Percentiles rank a stretch among this genome's conserved stretches.
These are phyloP conservation scores for Calonectria montana DNA, from an alignment of 2,329 filamentous ascomycete genomes.

Conservation along the genomic window DNA sequence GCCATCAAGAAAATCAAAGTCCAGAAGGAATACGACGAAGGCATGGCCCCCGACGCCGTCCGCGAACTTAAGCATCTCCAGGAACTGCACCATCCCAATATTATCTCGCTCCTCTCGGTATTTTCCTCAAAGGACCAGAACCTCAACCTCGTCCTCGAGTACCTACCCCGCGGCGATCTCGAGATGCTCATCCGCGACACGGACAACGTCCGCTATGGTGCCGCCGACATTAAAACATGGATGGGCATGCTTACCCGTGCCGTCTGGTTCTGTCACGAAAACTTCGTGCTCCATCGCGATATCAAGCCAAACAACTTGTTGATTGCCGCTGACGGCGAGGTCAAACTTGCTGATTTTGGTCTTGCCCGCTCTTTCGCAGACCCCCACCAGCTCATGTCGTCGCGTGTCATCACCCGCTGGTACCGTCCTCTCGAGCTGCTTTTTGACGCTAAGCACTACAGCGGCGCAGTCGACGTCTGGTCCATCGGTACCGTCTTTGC, in stretches of 20 bases:
- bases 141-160: conserved; percentile 94
- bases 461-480: conserved; percentile 93
- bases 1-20: conserved; percentile 96
- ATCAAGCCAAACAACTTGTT: conserved; percentile 99
- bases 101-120: conserved; percentile 91
- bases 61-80: conserved; percentile 96
- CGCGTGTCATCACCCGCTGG: conserved; percentile 96
- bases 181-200: conserved; percentile 94
- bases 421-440: conserved; percentile 94
- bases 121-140: conserved; percentile 98
- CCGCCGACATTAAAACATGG: conserved; percentile 96
- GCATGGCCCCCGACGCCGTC: conserved; percentile 92
- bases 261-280: conserved; percentile 97
- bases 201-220: conserved; percentile 81
- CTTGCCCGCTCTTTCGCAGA: conserved; percentile 91
- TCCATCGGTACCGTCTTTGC: conserved; percentile 93
- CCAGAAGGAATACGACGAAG: conserved; percentile 87
- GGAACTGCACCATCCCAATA: conserved; percentile 94
- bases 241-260: conserved; percentile 96
- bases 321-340: conserved; percentile 90
- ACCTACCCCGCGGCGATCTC: conserved; percentile 91
- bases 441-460: conserved; percentile 90
- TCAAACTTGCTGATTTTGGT: conserved; percentile 98
- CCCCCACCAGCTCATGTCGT: conserved; percentile 89
- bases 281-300: conserved; percentile 93